A percentile compares a stretch with the other conserved stretches of the same genome.
These are phyloP conservation scores for Brasilioporus rufonigricans DNA, from an alignment of 768 basidiomycete species.

Conservation along the genomic window DNA sequence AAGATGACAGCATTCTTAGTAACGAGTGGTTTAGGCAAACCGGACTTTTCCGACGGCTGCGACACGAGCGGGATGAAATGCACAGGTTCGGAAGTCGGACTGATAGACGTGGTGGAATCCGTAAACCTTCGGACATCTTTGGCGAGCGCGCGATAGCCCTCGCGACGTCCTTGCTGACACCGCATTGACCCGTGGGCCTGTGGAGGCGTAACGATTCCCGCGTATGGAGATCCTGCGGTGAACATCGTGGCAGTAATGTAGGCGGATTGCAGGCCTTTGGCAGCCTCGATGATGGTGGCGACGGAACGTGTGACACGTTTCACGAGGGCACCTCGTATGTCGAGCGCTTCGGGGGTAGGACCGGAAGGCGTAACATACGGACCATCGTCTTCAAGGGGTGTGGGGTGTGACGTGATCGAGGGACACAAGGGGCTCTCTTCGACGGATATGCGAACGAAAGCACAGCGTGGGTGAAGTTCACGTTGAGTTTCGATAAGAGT, in stretches of 20 bases:
- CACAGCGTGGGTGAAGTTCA: constrained; percentile 37
- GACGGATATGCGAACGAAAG: constrained; percentile 34
- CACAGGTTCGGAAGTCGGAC: constrained; percentile 23
- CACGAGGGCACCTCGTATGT: constrained; percentile 14
- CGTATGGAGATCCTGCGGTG: constrained; percentile 34
- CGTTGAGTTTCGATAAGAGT: constrained; percentile 27
- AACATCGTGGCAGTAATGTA: constrained; percentile 57
- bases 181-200: constrained; percentile 12
- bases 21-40: constrained; percentile 24
- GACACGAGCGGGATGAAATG: constrained; percentile 43
- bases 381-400: constrained; percentile 16
- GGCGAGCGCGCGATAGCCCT: constrained; percentile 44
- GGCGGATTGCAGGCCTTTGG: constrained; percentile 54
- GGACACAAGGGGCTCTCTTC: constrained; percentile 38
- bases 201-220: constrained; percentile 13
- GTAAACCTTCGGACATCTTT: constrained; percentile 45
- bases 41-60: constrained; percentile 30
- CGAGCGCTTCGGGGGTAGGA: constrained; percentile 2
- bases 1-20: constrained; percentile 40
- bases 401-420: background rate
- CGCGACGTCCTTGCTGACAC: constrained; percentile 24
- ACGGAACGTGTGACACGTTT: constrained; percentile 37
- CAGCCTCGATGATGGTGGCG: constrained; percentile 46
- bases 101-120: constrained; percentile 10
- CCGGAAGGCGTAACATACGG: constrained; percentile 11